Evolutionary conservation across 805 yeast species (phyloP).

Genomic region (Teunomyces funiuensis): DNA sequence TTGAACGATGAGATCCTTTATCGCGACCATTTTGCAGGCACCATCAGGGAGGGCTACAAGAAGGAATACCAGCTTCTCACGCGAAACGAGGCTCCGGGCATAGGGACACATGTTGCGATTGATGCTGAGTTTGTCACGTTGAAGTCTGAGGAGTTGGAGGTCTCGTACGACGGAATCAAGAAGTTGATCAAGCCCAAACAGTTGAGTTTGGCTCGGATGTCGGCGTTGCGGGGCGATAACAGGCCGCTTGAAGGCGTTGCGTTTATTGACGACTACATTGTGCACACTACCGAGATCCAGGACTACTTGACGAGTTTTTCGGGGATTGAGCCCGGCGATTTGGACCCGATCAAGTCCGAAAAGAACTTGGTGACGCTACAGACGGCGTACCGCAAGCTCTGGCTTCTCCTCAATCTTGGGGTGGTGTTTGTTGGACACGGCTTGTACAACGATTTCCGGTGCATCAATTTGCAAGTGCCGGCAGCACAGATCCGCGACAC

Average conservation of each 20-base stretch:
- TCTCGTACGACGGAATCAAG: constrained; percentile 69
- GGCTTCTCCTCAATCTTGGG: constrained; percentile 87
- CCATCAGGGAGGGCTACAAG: constrained; percentile 55
- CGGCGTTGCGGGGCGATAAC: constrained; percentile 73
- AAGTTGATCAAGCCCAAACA: constrained; percentile 71
- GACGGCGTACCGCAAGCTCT: constrained; percentile 81
- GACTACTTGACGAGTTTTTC: constrained; percentile 89
- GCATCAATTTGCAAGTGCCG: constrained; percentile 90
- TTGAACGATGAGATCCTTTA: constrained; percentile 68
- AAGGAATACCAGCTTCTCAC: constrained; percentile 71
- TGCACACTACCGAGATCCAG: constrained; percentile 65
- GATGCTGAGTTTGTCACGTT: constrained; percentile 95
- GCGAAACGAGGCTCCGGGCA: constrained; percentile 64
- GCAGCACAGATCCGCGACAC: constrained; percentile 86
- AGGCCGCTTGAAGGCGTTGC: constrained; percentile 70
- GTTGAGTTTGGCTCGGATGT: constrained; percentile 81
- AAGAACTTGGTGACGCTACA: constrained; percentile 76
- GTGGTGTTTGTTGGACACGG: constrained; percentile 96
- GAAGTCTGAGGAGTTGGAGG: constrained; percentile 75
- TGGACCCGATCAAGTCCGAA: constrained; percentile 64
- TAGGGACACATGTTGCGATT: constrained; percentile 81
- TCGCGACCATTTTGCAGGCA: constrained; percentile 71
- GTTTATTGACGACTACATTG: constrained; percentile 90
- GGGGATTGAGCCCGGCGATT: constrained; percentile 92
- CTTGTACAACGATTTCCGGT: constrained; percentile 83